phyloP scores from a whole-genome alignment of 805 yeast species.

The Wickerhamiella sorbophila region DNA sequence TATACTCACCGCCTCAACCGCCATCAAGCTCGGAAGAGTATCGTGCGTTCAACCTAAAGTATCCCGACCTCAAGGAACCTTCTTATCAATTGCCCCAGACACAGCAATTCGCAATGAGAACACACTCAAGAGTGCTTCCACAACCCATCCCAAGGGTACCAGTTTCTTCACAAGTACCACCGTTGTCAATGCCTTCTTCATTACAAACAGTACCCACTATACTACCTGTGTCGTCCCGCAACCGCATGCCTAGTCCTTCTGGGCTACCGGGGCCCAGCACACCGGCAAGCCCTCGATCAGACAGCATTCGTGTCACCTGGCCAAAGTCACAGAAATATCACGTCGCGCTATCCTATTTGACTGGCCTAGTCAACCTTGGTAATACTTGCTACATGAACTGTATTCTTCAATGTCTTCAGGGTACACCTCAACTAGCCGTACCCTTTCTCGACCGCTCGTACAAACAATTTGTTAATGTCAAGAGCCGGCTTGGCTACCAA shows the following conservation, averaged over 20 bases:
- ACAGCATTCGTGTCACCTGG: not conserved
- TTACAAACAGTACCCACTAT: not conserved
- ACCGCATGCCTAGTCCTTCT: not conserved
- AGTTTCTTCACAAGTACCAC: too few species aligned
- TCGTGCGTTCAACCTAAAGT: not conserved
- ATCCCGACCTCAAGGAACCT: not conserved
- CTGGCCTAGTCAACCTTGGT: conserved; percentile 66
- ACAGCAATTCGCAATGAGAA: not conserved
- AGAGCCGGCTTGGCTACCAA: conserved; percentile 63
- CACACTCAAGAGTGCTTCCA: not conserved
- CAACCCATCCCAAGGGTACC: not conserved
- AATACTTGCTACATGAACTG: conserved; percentile 92
- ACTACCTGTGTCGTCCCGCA: not conserved
- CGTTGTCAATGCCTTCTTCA: not conserved
- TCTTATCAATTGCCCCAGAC: not conserved
- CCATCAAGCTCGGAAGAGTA: not conserved
- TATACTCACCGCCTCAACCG: not conserved
- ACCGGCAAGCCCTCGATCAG: not conserved
- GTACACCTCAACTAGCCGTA: conserved; percentile 49
- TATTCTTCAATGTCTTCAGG: conserved; percentile 69
- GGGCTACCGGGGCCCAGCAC: not conserved
- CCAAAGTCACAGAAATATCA: not conserved
- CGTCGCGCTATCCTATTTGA: not conserved
- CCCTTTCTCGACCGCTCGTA: conserved; percentile 51
- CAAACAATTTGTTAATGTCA: conserved; percentile 51